Base-by-base conservation (phyloP, 345 rosid species). In the Linum lewisii region DNA sequence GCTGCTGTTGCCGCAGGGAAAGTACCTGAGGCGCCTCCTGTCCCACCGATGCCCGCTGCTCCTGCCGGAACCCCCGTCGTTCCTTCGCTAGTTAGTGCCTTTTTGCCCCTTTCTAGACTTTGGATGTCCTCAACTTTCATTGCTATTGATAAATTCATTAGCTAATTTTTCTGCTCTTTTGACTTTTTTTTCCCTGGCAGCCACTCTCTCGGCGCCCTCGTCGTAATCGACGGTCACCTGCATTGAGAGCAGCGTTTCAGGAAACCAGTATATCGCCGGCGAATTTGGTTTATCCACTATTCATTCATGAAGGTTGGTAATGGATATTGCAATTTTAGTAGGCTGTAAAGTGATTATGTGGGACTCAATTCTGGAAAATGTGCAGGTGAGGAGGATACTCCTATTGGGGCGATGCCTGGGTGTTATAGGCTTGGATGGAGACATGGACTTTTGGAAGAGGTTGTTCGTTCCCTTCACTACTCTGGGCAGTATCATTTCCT, bases 401-500 rank as follows among this genome's bases (percentile, higher is more conserved):
- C 95, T 42, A 92, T 92, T 75, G 98, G 98, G 73, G 98, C 98
- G 22, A 92, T 92, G 98, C 98, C 98, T 9, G 97, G 98, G 64
- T 92, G 97, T 70, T 88, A 81, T 37, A 86, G 98, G 78, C 96
- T 91, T 71, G 96, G 98, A 18, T 91, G 98, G 98, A 83, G 97
- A 66, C 87, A 82, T 70, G 98, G 98, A 1, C 95, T 92, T 18
- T 69, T 92, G 24, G 73, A 84, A 72, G 95, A 92, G 93, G 97
- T 92, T 58, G 62, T 64, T 66, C 47, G 5, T 53, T 53, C 26
- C 29, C 60, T 6, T 58, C 38, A 21, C 5, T 16, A 7, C 18
- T 11, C 16, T 15, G 11, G 45, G 45, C 45, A 38, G 45, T 38
- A 38, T 10, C 45, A 38, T 38, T 38, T 38, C 45, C 45, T 38